Evolutionary conservation across 805 yeast species (phyloP).

Genomic region (Monosporozyma solicola): DNA sequence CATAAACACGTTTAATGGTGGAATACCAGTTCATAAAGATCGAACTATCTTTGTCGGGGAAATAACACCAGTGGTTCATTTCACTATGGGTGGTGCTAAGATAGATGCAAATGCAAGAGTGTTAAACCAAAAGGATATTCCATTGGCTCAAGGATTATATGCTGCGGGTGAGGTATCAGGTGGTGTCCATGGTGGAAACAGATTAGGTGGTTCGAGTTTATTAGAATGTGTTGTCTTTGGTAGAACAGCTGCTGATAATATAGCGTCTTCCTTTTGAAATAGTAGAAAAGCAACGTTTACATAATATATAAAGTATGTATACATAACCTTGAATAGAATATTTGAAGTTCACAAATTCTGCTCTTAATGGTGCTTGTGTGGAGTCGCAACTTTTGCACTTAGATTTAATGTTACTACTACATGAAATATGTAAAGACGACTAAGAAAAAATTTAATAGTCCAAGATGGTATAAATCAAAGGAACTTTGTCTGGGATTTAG

Average conservation of each 20-base stretch:
- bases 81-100: constrained; percentile 60
- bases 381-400: too few species aligned
- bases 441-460: too few species aligned
- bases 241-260: constrained; percentile 37
- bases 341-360: not conserved
- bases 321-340: not conserved
- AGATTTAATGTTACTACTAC: not conserved
- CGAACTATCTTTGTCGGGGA: constrained; percentile 38
- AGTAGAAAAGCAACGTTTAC: not conserved
- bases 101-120: constrained; percentile 42
- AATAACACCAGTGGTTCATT: constrained; percentile 55
- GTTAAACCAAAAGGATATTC: constrained; percentile 24
- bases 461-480: too few species aligned
- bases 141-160: constrained; percentile 38
- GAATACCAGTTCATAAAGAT: constrained; percentile 21
- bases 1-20: constrained; percentile 26
- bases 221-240: constrained; percentile 57
- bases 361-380: too few species aligned
- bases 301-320: not conserved
- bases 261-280: constrained; percentile 9
- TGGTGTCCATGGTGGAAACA: constrained; percentile 57
- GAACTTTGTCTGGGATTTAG: too few species aligned
- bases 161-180: constrained; percentile 65
- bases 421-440: too few species aligned
- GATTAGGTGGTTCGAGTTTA: constrained; percentile 52